Evolutionary conservation across 2,329 filamentous ascomycete genomes (phyloP).

Genomic region (Penicillium sumatraense): DNA sequence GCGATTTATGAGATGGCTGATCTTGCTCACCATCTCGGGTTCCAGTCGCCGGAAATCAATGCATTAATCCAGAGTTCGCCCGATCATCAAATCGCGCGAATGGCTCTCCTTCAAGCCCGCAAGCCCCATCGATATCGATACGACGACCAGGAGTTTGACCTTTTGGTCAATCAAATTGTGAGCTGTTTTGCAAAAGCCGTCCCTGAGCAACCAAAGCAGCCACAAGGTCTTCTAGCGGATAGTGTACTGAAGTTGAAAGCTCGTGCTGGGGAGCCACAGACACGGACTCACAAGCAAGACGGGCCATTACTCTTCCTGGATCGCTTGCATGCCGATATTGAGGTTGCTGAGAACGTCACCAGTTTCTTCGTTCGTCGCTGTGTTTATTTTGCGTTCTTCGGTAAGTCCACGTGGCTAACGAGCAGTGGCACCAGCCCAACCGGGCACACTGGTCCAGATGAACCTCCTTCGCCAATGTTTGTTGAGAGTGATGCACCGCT

Average conservation of each 20-base stretch:
- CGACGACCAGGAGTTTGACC: conserved; percentile 16
- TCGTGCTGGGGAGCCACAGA: conserved; percentile 21
- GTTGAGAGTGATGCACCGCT: background rate
- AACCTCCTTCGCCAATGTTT: conserved; percentile 1
- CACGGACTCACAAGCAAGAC: conserved; percentile 20
- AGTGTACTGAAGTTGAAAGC: conserved; percentile 13
- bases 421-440: background rate
- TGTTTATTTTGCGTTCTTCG: conserved; percentile 32
- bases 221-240: conserved; percentile 15
- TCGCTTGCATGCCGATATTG: conserved; percentile 15
- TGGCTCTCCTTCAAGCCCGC: conserved; percentile 13
- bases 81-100: no score
- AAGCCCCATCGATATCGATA: conserved; percentile 27
- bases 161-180: conserved; percentile 23
- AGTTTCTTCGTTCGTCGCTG: conserved; percentile 27
- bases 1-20: conserved; percentile 26
- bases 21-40: conserved; percentile 24
- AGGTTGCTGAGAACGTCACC: conserved; percentile 17
- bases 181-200: conserved; percentile 22
- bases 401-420: conserved; percentile 9
- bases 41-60: conserved; percentile 8
- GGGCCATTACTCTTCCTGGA: conserved; percentile 24
- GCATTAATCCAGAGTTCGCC: no score
- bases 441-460: background rate
- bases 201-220: conserved; percentile 12